Evolutionary conservation across 1,284 basidiomycete genomes (phyloP).

Genomic region (Fomitopsis pinicola): DNA sequence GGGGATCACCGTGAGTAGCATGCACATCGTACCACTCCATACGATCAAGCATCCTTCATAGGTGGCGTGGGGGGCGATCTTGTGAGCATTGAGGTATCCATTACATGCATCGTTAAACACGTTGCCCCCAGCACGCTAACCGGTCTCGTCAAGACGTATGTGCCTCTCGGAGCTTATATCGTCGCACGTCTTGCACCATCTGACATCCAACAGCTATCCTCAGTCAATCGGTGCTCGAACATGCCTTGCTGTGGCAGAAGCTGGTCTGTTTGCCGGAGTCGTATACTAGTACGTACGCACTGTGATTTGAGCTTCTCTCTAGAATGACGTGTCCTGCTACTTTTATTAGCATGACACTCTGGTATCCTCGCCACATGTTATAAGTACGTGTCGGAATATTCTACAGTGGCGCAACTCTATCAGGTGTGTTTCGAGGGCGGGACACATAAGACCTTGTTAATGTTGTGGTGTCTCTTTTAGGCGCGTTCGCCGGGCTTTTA

Average conservation of each 20-base stretch:
- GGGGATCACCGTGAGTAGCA: conserved; percentile 21
- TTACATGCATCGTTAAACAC: not conserved
- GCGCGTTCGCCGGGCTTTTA: conserved; percentile 35
- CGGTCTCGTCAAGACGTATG: conserved; percentile 60
- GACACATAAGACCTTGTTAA: not conserved
- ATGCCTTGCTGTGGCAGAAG: conserved; percentile 63
- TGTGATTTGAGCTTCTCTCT: not conserved
- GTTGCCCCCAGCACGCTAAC: conserved; percentile 45
- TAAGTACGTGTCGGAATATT: conserved; percentile 31
- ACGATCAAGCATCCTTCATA: not conserved
- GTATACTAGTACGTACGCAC: conserved; percentile 45
- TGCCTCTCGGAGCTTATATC: not conserved
- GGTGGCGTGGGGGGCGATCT: conserved; percentile 24
- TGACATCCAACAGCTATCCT: conserved; percentile 39
- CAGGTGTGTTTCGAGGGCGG: not conserved
- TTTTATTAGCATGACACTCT: conserved; percentile 24
- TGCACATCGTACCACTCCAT: not conserved
- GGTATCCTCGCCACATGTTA: conserved; percentile 32
- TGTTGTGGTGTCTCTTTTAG: not conserved
- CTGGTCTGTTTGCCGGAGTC: conserved; percentile 67
- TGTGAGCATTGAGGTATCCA: conserved; percentile 13
- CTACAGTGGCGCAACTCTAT: conserved; percentile 32
- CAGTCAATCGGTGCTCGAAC: conserved; percentile 57
- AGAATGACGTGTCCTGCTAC: not conserved
- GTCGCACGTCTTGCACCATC: not conserved